These are phyloP conservation scores for Phlebopus sp. DNA, from an alignment of 1,284 basidiomycete genomes.

Conservation along the genomic window DNA sequence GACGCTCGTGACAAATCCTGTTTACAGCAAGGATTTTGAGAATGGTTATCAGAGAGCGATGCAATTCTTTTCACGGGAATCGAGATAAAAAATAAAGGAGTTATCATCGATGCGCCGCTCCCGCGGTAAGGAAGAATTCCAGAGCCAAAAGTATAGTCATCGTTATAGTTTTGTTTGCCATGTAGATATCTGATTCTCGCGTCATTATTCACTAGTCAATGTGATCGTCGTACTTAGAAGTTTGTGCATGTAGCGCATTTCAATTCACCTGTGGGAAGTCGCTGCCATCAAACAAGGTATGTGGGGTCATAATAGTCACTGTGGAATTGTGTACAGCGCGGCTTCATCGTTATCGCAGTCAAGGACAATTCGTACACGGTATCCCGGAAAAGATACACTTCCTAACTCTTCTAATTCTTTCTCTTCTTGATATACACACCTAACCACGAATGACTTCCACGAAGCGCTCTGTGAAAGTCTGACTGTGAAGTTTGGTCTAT, in stretches of 20 bases:
- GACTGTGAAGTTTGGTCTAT: slow-evolving; percentile 16
- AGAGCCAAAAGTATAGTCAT: background rate
- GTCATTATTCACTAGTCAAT: background rate
- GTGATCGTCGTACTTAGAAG: background rate
- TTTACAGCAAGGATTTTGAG: slow-evolving; percentile 22
- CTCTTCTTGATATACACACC: no score
- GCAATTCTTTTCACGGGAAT: slow-evolving; percentile 21
- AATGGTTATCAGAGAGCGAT: slow-evolving; percentile 29
- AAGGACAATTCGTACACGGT: no score
- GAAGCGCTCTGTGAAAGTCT: no score
- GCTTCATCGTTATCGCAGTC: no score
- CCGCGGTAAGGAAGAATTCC: background rate
- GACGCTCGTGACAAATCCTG: slow-evolving; percentile 15
- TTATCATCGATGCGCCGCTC: no score
- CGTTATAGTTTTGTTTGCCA: slow-evolving; percentile 22
- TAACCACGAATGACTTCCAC: no score
- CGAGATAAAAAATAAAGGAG: no score
- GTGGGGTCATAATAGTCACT: background rate
- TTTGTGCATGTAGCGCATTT: slow-evolving; percentile 8
- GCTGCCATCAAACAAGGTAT: background rate
- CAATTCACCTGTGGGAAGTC: background rate
- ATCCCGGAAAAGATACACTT: no score
- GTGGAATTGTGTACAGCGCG: no score
- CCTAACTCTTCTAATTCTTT: no score
- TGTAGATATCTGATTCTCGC: slow-evolving; percentile 15